A percentile compares a stretch with the other conserved stretches of the same genome.
Evolutionary conservation across 371 early-diverging fungal species (phyloP).

Genomic region (Lichtheimia ramosa): DNA sequence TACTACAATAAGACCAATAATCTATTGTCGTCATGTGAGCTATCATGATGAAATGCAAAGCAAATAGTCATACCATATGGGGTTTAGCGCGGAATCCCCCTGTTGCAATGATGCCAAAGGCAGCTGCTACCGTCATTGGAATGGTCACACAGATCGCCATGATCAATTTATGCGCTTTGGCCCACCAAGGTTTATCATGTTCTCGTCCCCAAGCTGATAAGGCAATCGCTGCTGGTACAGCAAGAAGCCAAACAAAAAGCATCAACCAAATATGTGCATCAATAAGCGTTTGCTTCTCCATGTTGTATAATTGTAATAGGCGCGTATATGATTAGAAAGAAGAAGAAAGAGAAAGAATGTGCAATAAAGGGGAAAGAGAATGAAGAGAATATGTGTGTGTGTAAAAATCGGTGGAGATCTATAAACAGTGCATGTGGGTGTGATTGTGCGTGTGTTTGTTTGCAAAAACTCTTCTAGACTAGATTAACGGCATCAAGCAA

Average conservation of each 20-base stretch:
- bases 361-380: background rate
- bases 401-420: background rate
- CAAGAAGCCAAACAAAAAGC: conserved; percentile 33
- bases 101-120: conserved; percentile 19
- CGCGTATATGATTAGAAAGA: background rate
- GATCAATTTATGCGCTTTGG: conserved; percentile 34
- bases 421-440: background rate
- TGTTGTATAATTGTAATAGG: background rate
- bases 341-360: background rate
- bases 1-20: conserved; percentile 26
- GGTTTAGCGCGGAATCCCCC: conserved; percentile 20
- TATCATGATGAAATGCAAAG: background rate
- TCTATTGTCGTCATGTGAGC: conserved; percentile 10
- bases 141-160: conserved; percentile 28
- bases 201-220: conserved; percentile 32
- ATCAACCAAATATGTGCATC: conserved; percentile 28
- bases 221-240: conserved; percentile 29
- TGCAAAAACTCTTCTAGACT: background rate
- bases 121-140: conserved; percentile 24
- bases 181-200: conserved; percentile 26
- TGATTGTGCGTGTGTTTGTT: conserved; percentile 3
- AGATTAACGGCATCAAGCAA: conserved; percentile 69
- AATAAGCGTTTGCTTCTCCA: conserved; percentile 14
- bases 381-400: background rate
- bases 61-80: conserved; percentile 29